Evolutionary conservation across 164 flowering plant species (phyloP).

Genomic region (Piper longum): DNA sequence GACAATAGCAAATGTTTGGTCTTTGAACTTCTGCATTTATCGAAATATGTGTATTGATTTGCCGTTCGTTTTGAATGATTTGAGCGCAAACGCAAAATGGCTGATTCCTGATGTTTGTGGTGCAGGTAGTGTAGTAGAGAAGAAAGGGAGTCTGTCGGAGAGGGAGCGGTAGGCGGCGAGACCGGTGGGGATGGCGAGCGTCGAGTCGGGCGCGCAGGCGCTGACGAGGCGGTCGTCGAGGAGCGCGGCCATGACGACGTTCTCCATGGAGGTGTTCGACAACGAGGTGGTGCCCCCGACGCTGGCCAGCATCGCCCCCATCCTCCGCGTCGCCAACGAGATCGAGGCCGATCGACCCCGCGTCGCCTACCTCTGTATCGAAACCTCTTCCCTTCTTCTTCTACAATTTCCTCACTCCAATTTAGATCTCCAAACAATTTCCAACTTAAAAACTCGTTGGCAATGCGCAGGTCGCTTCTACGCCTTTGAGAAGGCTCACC

Average conservation of each 20-base stretch:
- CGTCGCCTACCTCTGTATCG: conserved; percentile 81
- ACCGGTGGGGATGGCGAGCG: conserved; percentile 1
- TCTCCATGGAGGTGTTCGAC: conserved; percentile 84
- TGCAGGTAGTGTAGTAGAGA: background rate
- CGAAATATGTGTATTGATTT: no score
- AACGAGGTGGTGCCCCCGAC: conserved; percentile 92
- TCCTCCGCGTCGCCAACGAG: conserved; percentile 88
- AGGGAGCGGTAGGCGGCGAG: background rate
- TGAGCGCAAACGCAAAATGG: no score
- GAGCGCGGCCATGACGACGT: conserved; percentile 64
- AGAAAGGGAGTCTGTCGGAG: background rate
- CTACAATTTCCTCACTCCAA: background rate
- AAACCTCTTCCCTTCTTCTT: conserved; percentile 1
- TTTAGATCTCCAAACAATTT: no score
- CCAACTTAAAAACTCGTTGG: no score
- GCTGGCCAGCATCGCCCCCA: conserved; percentile 65
- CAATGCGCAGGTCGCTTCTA: conserved; percentile 66
- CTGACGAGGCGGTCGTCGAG: conserved; percentile 69
- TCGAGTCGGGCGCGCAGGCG: conserved; percentile 29
- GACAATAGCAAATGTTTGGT: no score
- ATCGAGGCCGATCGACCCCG: conserved; percentile 76
- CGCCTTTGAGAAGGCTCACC: conserved; percentile 89
- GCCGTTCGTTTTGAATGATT: no score
- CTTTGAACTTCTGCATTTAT: no score
- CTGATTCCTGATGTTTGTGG: no score